Evolutionary conservation across 1,284 basidiomycete species (phyloP).

Genomic region (Rhodotorula sp.): DNA sequence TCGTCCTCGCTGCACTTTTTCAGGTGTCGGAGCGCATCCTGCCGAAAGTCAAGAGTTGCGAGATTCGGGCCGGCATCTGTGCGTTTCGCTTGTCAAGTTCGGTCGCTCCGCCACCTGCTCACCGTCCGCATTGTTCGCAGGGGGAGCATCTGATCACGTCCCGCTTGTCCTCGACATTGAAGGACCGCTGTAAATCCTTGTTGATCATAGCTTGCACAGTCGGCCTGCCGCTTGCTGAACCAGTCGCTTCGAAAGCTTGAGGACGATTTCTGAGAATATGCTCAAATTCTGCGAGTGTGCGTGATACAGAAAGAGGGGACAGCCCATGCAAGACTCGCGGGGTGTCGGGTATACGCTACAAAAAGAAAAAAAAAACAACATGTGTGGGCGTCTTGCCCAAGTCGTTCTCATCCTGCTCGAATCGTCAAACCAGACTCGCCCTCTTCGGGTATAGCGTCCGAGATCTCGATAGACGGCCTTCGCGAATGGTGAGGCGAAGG

Average conservation of each 20-base stretch:
- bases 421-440: slow-evolving; percentile 21
- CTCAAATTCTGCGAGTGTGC: too few species aligned
- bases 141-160: slow-evolving; percentile 43
- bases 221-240: too few species aligned
- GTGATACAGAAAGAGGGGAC: too few species aligned
- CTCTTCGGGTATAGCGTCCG: slow-evolving; percentile 15
- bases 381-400: not conserved
- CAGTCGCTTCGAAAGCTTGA: too few species aligned
- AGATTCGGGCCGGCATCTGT: slow-evolving; percentile 43
- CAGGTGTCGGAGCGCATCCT: slow-evolving; percentile 40
- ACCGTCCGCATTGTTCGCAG: slow-evolving; percentile 1
- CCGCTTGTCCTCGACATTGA: slow-evolving; percentile 42
- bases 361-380: not conserved
- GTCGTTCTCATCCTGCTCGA: not conserved
- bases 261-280: too few species aligned
- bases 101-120: too few species aligned
- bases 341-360: too few species aligned
- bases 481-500: not conserved
- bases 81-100: not conserved
- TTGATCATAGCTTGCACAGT: too few species aligned
- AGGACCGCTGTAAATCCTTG: slow-evolving; percentile 33
- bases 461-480: not conserved
- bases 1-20: not conserved
- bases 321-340: too few species aligned
- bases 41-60: slow-evolving; percentile 39